phyloP scores from a whole-genome alignment of 176 grass and related monocot species.

The Pharus latifolius region DNA sequence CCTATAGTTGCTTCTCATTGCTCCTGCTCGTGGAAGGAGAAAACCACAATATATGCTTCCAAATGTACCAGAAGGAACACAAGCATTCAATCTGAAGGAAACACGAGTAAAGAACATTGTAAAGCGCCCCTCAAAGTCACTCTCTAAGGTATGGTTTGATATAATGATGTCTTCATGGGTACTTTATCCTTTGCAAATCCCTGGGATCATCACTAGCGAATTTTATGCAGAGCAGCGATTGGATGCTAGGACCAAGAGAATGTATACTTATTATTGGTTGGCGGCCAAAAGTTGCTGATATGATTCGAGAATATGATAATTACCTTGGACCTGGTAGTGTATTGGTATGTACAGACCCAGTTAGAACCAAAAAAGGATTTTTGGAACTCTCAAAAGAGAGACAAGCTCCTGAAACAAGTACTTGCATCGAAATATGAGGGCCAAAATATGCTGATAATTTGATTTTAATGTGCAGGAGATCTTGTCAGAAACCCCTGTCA shows the following conservation, averaged over 20 bases:
- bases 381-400: conserved; percentile 13
- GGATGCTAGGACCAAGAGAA: conserved; percentile 72
- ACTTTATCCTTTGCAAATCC: neutral
- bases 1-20: conserved; percentile 74
- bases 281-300: conserved; percentile 82
- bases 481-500: conserved; percentile 78
- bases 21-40: conserved; percentile 60
- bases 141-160: conserved; percentile 58
- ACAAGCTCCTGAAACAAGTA: neutral
- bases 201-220: conserved; percentile 15
- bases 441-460: conserved; percentile 16
- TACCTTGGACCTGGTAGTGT: conserved; percentile 96
- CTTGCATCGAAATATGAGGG: neutral
- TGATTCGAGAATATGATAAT: conserved; percentile 90
- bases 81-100: conserved; percentile 38
- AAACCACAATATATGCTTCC: conserved; percentile 30
- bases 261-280: conserved; percentile 81
- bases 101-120: conserved; percentile 59
- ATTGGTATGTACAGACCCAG: conserved; percentile 49
- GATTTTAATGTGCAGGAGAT: conserved; percentile 61
- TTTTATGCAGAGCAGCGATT: conserved; percentile 66
- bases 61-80: conserved; percentile 24
- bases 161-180: conserved; percentile 1
- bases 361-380: neutral
- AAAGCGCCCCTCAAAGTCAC: conserved; percentile 50